A percentile compares a stretch with the other conserved stretches of the same genome.
phyloP scores from a whole-genome alignment of 345 rosid genomes.

The Mallotus nudiflorus region DNA sequence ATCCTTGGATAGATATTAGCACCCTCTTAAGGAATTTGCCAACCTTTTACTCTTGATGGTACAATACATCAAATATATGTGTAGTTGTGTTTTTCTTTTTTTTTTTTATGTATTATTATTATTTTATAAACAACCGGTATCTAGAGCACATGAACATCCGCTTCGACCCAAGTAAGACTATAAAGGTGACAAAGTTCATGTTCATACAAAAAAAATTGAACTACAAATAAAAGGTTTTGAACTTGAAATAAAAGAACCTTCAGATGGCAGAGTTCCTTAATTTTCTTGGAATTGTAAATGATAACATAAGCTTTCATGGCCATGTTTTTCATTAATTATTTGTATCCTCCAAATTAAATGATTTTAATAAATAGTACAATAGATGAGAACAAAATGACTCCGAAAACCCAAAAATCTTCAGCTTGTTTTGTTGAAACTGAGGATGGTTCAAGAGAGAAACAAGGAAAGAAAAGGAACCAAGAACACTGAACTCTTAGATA shows the following conservation, averaged over 20 bases:
- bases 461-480: not conserved
- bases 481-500: not conserved
- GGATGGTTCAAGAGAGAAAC: not conserved
- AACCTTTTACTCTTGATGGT: not conserved
- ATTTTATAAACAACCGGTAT: not conserved
- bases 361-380: too few relatives aligned
- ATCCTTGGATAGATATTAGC: not conserved
- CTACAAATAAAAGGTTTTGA: too few relatives aligned
- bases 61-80: not conserved
- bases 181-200: too few relatives aligned
- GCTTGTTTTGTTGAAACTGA: slow-evolving; percentile 3
- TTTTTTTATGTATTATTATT: not conserved
- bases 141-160: slow-evolving; percentile 16
- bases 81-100: not conserved
- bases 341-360: not conserved
- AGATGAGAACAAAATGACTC: too few relatives aligned
- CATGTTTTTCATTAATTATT: not conserved
- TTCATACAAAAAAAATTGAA: too few relatives aligned
- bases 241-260: slow-evolving; percentile 1
- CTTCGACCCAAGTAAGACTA: too few relatives aligned
- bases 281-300: slow-evolving; percentile 4
- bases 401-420: not conserved
- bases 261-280: slow-evolving; percentile 9
- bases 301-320: not conserved
- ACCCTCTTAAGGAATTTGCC: not conserved